These are phyloP conservation scores for Colletotrichum zoysiae DNA, from an alignment of 2,329 filamentous ascomycete genomes.

Conservation along the genomic window DNA sequence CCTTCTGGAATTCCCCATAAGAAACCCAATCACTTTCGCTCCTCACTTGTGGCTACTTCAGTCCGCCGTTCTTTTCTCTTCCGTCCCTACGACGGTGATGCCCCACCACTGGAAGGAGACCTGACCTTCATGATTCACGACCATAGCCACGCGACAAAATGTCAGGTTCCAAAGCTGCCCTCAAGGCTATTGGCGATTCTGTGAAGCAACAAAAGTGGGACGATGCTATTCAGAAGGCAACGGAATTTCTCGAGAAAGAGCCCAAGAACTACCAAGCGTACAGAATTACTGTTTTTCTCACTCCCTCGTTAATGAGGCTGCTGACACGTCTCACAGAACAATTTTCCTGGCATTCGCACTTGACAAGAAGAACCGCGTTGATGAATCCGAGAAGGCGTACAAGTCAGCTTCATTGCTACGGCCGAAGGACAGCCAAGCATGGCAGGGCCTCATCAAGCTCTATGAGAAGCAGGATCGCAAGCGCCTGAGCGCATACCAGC, in stretches of 20 bases:
- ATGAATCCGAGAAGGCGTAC: conserved; percentile 84
- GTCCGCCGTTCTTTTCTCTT: not conserved
- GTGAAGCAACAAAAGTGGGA: conserved; percentile 85
- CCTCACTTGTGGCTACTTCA: not conserved
- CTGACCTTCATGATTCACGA: conserved; percentile 36
- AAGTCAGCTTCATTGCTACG: conserved; percentile 78
- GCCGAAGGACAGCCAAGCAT: conserved; percentile 83
- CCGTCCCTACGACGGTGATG: conserved; percentile 17
- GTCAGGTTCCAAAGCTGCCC: conserved; percentile 74
- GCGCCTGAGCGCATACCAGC: conserved; percentile 80
- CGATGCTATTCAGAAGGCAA: conserved; percentile 77
- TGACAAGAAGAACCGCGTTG: conserved; percentile 79
- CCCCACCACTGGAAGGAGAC: conserved; percentile 32
- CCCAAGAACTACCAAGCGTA: conserved; percentile 85
- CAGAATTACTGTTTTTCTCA: conserved; percentile 46
- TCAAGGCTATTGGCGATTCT: conserved; percentile 85
- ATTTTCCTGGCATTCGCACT: conserved; percentile 90
- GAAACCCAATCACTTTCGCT: no score
- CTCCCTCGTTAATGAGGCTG: not conserved
- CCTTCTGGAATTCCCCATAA: not conserved
- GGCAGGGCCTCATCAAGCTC: conserved; percentile 88
- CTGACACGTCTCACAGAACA: conserved; percentile 37
- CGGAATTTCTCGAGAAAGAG: conserved; percentile 78
- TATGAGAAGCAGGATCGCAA: conserved; percentile 82
- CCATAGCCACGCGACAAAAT: conserved; percentile 51